Evolutionary conservation across 2,329 filamentous ascomycete species (phyloP), one percentile per base, ranked within the genome.

Genomic region (Colletotrichum horii): DNA sequence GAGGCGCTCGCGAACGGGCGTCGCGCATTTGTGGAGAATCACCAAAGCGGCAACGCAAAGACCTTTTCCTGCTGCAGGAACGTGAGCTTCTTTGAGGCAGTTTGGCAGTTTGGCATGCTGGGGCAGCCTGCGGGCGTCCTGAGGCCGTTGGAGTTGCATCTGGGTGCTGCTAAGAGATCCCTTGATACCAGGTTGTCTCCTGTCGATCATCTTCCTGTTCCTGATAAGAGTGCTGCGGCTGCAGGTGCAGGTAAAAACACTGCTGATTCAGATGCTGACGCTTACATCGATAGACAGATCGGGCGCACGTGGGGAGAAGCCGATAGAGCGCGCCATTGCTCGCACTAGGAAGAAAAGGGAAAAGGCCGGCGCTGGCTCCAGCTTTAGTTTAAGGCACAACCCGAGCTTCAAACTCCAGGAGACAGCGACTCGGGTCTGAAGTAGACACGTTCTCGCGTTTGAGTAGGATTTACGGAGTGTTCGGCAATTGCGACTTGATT

Each of bases 1-100:
- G 70, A 68, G 32, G 69, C 69, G 28, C 65, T 68, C 64, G 64
- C 73, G 70, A 32, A 75, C 73, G 72, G 68, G 55, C 72, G 73
- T 75, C 58, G 70, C 58, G 56, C 56, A 68, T 75, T 28, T 34
- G 70, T 26, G 62, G 55, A 66, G 61, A 30, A 62, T 52, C 68
- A 58, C 55, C 73, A 70, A 61, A 73, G 73, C 73, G 70, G 34
- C 34, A 19, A 48, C 70, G 64, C 73, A 72, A 58, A 48, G 70
- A 26, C 64, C 73, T 55, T 38, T 8, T 48, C 24, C n/a, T 62
- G 6, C 65, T 22, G 32, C 56, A 52, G 61, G 69, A 22, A 72
- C 34, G 62, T 26, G 19, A 32, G 38, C 24, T 48, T 36, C 32
- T 15, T 30, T 30, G 58, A n/a, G 30, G 58, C 14, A 61, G 16